Conservation (phyloP, 176 grass and related monocot genomes). For the Rhynchospora tenuis region DNA sequence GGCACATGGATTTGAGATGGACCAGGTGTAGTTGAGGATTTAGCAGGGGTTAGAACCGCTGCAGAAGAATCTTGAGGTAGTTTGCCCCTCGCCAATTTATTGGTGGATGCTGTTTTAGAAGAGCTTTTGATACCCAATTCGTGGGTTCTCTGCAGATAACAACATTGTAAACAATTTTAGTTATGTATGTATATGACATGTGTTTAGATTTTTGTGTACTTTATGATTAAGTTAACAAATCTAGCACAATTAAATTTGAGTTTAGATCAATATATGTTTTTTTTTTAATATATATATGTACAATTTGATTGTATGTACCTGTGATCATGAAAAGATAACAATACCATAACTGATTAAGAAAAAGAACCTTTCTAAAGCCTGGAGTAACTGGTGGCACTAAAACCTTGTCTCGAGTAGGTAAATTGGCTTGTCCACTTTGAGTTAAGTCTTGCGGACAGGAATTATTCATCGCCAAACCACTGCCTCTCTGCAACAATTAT, state of each 20-base stretch:
- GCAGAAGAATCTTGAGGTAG: background rate
- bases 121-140: background rate
- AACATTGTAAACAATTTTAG: background rate
- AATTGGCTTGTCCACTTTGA: background rate
- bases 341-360: background rate
- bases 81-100: background rate
- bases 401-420: background rate
- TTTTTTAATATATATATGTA: background rate
- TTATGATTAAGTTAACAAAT: background rate
- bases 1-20: background rate
- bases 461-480: background rate
- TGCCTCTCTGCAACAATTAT: background rate
- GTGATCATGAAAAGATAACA: background rate
- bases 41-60: background rate
- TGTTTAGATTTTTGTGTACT: background rate
- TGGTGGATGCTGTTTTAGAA: background rate
- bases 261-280: background rate
- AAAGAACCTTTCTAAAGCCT: background rate
- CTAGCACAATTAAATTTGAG: background rate
- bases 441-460: background rate
- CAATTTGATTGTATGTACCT: background rate
- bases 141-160: background rate
- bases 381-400: background rate
- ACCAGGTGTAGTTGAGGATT: background rate
- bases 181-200: background rate